phyloP scores from a whole-genome alignment of 768 basidiomycete genomes.

The Symmetrospora coprosmae region DNA sequence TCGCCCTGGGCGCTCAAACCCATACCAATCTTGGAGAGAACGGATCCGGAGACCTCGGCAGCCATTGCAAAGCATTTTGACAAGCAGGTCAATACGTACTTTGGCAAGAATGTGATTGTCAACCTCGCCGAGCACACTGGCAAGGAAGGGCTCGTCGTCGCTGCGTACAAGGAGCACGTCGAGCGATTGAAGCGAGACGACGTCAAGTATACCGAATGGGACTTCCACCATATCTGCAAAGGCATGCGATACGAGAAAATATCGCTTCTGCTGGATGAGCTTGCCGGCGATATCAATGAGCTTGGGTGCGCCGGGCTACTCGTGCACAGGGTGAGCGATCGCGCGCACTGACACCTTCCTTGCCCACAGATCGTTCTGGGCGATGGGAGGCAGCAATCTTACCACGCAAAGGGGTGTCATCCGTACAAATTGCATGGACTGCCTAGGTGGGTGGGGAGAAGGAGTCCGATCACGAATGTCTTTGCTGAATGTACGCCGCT shows the following conservation, averaged over 20 bases:
- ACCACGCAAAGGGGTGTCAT: slow-evolving; percentile 25
- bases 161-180: slow-evolving; percentile 59
- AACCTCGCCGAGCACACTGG: slow-evolving; percentile 85
- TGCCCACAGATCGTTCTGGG: slow-evolving; percentile 33
- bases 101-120: slow-evolving; percentile 51
- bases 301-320: slow-evolving; percentile 24
- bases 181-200: slow-evolving; percentile 40
- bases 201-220: slow-evolving; percentile 46
- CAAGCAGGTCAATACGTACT: slow-evolving; percentile 23
- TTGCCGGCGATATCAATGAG: slow-evolving; percentile 27
- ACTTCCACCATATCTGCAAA: slow-evolving; percentile 82
- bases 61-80: slow-evolving; percentile 30
- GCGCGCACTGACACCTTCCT: too few species aligned
- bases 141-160: slow-evolving; percentile 66
- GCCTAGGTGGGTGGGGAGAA: slow-evolving; percentile 24
- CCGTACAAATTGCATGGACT: slow-evolving; percentile 31
- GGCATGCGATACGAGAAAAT: slow-evolving; percentile 54
- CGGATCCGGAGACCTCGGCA: slow-evolving; percentile 23
- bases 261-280: slow-evolving; percentile 18
- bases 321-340: too few species aligned
- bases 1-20: slow-evolving; percentile 32
- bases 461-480: background rate
- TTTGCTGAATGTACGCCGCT: background rate
- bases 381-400: slow-evolving; percentile 12
- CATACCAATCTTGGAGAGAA: slow-evolving; percentile 31